A percentile compares a stretch with the other conserved stretches of the same genome.
These are phyloP conservation scores for Trametes cingulata DNA, from an alignment of 768 basidiomycete genomes.

Conservation along the genomic window DNA sequence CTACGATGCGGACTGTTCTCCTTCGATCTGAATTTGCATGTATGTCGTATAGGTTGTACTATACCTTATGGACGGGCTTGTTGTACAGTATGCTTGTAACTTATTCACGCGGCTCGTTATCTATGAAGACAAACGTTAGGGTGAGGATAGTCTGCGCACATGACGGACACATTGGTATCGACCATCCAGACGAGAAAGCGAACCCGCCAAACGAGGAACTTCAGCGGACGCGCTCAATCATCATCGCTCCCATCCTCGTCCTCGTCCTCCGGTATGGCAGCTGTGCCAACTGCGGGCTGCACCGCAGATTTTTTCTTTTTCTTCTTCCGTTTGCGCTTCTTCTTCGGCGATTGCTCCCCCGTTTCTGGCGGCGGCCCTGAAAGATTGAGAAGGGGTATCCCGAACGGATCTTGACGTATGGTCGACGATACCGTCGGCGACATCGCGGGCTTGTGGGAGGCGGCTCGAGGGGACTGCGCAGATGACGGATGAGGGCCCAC, in stretches of 20 bases:
- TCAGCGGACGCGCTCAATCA: too few species aligned
- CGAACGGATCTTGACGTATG: not conserved
- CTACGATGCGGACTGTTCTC: too few species aligned
- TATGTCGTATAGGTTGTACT: not conserved
- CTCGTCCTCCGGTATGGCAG: not conserved
- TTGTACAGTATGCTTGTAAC: too few species aligned
- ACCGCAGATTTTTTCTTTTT: slow-evolving; percentile 30
- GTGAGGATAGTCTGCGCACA: too few species aligned
- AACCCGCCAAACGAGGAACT: too few species aligned
- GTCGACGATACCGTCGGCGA: not conserved
- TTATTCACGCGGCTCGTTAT: too few species aligned
- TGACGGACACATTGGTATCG: too few species aligned
- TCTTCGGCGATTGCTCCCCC: slow-evolving; percentile 41
- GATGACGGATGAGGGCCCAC: not conserved
- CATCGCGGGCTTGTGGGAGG: not conserved
- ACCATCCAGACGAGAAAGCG: too few species aligned
- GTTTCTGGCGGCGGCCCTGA: slow-evolving; percentile 44
- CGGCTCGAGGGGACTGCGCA: not conserved
- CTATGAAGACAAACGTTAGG: too few species aligned
- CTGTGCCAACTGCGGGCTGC: not conserved
- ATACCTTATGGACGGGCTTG: too few species aligned
- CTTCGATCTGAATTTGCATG: not conserved
- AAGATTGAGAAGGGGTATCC: slow-evolving; percentile 55
- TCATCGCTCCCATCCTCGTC: not conserved
- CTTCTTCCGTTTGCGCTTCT: slow-evolving; percentile 60